Evolutionary conservation across 768 basidiomycete species (phyloP), one percentile per base, ranked within the genome.

Genomic region (Chiua virens): DNA sequence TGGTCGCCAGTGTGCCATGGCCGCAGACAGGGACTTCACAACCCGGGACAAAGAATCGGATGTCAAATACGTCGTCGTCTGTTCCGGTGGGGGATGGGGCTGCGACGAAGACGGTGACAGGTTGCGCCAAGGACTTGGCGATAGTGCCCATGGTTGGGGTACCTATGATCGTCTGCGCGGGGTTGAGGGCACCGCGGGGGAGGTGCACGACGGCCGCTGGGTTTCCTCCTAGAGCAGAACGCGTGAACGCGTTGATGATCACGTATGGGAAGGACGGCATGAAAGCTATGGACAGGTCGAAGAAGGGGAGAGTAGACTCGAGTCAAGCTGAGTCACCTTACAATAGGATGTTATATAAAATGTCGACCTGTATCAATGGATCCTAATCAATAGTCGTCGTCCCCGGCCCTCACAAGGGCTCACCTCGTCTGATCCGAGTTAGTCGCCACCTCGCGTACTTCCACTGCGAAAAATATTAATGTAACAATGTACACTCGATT

Each of bases 91-190:
- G 30, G 11, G 11, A 30, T 30, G 58, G 23, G 13, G 68, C 60
- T 8, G 66, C 64, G 11, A 79, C 54, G 50, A 76, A 71, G 2
- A 66, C 53, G 2, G 65, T 63, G 44, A 78, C 72, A 9, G 79
- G 78, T 49, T 80, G 78, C 49, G 75, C 74, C 27, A 82, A 65
- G 49, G 76, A 78, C 45, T 58, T 61, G 3, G 78, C 68, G 21
- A 78, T 69, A 17, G 63, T 60, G 52, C 28, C 39, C 47, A 53
- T 52, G n/a, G 47, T 56, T 13, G n/a, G 27, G 28, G 41, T 42
- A 32, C 49, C 45, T 21, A 44, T 28, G 32, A 32, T 21, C 14
- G 28, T 7, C 21, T 8, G 35, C 34, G 18, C 28, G 18, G 34
- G 49, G 27, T 37, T 36, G 37, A 50, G 47, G 34, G 36, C 35